Base-by-base conservation (phyloP, 176 grass and related monocot species). In the Phoenix dactylifera region DNA sequence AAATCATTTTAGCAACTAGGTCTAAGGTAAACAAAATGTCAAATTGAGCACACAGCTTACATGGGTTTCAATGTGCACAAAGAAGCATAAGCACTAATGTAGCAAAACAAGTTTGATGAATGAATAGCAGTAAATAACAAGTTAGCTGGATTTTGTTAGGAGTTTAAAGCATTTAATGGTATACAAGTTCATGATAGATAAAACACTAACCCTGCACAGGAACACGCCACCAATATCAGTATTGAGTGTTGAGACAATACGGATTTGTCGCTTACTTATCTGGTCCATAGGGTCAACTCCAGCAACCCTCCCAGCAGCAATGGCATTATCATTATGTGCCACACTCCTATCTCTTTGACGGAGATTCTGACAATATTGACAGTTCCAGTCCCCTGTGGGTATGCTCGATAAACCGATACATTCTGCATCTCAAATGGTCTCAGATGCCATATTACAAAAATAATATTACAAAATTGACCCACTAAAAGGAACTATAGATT, bases 281-380 rank as follows among this genome's bases (percentile, higher is more conserved):
- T 98, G 76, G 61, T 85, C 87, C 50, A 98, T 85, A 28, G 93
- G 79, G 72, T 98, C 93, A 68, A 88, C 76, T 67, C 93, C 93
- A 32, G 86, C 93, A 67, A 98, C 66, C 70, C 87, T 88, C 54
- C 93, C 93, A 78, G 93, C 93, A 61, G 93, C 93, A 73, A 84
- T 87, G 25, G 93, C 93, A 83, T 98, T 98, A 74, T 83, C 83
- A 70, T 98, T 98, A 74, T 76, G 79, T 18, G 93, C 81, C 50
- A 97, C 77, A 80, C 62, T 80, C 59, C 77, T 71, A 62, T 97
- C 93, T 72, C 93, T 98, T 55, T 87, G 87, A 77, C 88, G 70
- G 28, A 89, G 86, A 75, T 72, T 80, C 51, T 83, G 78, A 62
- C 93, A 98, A 80, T 91, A 98, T 59, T 78, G 93, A 56, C 93